Evolutionary conservation across 345 rosid species (phyloP), one percentile per base, ranked within the genome.

Genomic region (Turritis glabra): DNA sequence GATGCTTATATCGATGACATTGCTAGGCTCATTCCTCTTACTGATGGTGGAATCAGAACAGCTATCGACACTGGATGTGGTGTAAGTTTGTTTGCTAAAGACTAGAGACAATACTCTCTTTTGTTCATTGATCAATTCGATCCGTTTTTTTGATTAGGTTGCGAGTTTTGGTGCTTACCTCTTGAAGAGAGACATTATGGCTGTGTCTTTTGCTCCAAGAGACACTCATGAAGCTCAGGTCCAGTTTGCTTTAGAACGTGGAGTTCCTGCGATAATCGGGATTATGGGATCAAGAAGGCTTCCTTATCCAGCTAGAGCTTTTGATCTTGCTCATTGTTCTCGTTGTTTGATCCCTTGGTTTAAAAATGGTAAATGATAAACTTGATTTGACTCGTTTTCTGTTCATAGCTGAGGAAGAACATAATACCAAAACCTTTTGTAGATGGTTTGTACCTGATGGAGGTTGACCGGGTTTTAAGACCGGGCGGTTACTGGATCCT

Each of bases 401-500:
- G 30, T 12, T 41, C 50, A 70, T 60, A 25, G 17, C 10, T 52
- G 30, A 58, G 60, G 22, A 64, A 63, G 47, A 64, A 26, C 29
- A 74, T 76, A 69, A 71, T 23, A 74, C 9, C 14, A 48, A 41
- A 3, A 17, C 23, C 25, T 74, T 55, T 65, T 52, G 40, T 83
- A 94, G 98, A 83, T 81, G 99, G 97, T 19, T 48, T 92, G 85
- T 95, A 89, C 67, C 84, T 92, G 23, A 80, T 81, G 15, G 99
- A 95, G 82, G 96, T 95, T 73, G 97, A 95, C 75, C 85, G 99
- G 64, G 77, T 95, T 65, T 79, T 95, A 35, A 84, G 99, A 79
- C 97, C 99, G 23, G 96, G 99, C n/a, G 99, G 97, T 18, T 95
- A 90, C 51, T 95, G 99, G 97, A 80, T 95, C 79, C 91, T 92